Evolutionary conservation across 2,329 filamentous ascomycete species (phyloP), one percentile per base, ranked within the genome.

Genomic region (Daldinia eschscholtzii): DNA sequence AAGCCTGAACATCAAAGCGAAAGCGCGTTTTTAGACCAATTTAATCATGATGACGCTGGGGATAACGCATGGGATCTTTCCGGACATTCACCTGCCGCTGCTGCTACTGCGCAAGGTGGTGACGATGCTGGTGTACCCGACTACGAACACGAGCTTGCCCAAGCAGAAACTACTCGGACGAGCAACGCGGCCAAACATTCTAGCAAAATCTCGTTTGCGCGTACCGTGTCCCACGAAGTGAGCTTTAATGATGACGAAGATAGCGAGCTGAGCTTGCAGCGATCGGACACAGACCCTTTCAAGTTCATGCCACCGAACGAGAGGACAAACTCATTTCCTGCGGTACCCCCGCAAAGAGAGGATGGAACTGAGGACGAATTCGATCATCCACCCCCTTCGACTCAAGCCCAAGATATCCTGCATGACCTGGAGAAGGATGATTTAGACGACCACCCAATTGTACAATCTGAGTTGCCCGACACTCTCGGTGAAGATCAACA

Each of bases 311-410:
- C 86, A 7, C 81, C 84, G 2, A 84, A 80, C 57, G 85, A 89
- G 61, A 82, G 87, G 74, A 87, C 87, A 44, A 91, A 91, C 75
- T 91, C 89, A 0, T 91, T 91, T 68, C 89, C 89, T 1, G 78
- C 79, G 10, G 86, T 90, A 0, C 86, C 87, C 10, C 86, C 87
- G 12, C 82, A 83, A 0, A 71, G 80, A 6, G 77, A 82, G 41
- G 50, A 65, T 59, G 41, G 72, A 41, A 68, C 77, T 23, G 71
- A 72, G 30, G 75, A 77, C 20, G 73, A 77, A 48, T 63, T 77
- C 6, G 79, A 82, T 26, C 80, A 82, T 18, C 81, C 81, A 13
- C 79, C 86, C 2, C 80, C 84, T 6, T 79, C 83, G 2, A 87
- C 79, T 46, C 85, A 89, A 72, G 85, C 84, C 1, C 81, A 86